Base-by-base conservation (phyloP, 1,284 basidiomycete species). In the Boletus smithii region DNA sequence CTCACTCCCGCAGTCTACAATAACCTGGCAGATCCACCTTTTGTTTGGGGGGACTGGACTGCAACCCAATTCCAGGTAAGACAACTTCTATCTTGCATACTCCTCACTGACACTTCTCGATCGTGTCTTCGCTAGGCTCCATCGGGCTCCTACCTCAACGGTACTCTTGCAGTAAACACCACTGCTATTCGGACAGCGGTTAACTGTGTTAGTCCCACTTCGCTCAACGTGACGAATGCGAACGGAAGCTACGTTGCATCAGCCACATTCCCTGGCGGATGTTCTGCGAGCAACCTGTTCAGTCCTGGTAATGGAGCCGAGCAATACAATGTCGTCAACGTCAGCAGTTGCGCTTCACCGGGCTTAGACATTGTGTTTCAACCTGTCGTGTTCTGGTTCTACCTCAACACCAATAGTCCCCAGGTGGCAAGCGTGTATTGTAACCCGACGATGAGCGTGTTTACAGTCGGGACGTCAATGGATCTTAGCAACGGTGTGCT, bases 311-410 rank as follows among this genome's bases (percentile, higher is more conserved):
- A 71, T 35, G 53, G 76, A 3, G 56, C 59, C 3, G 61, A 69
- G 45, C 79, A 80, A 60, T 81, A 74, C 55, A 75, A 71, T 44
- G 79, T 79, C 4, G 49, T 60, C 18, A 61, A 65, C 17, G 71
- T 71, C 1, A 53, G 67, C 5, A 73, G 70, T 53, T 73, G 72
- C 33, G 67, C 67, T 40, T 55, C 61, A 11, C 50, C 63, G 8
- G 49, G 44, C 8, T 30, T 66, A 14, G 63, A 74, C 33, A 49
- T 69, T n/a, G 51, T 67, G 16, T 75, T 79, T 47, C 71, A 69
- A 35, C 79, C 81, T 2, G 77, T 84, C 30, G 74, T 83, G 69
- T 85, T 85, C 53, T 85, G 82, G 82, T 83, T 64, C 44, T 74
- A 64, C 70, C 69, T 59, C 61, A 67, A 57, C 16, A 58, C 62